phyloP scores from a whole-genome alignment of 768 basidiomycete genomes.

The Mycena leptocephala region DNA sequence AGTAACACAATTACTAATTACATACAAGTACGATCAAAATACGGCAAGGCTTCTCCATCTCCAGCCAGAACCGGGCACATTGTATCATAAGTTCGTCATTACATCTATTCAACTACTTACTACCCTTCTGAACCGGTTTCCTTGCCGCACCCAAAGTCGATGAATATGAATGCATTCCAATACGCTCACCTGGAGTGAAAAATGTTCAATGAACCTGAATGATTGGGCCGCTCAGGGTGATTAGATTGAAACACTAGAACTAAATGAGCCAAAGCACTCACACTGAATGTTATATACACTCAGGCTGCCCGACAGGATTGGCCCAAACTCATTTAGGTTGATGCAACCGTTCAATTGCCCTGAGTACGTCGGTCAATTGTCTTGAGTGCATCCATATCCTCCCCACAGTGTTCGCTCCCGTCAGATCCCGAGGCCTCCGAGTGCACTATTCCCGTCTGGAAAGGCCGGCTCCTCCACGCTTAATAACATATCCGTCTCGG shows the following conservation, averaged over 20 bases:
- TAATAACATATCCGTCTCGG: slow-evolving; percentile 1
- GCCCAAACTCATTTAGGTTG: slow-evolving; percentile 16
- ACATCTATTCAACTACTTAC: neutral
- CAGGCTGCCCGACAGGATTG: neutral
- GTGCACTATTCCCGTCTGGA: neutral
- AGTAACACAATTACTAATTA: no score
- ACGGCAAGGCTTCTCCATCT: neutral
- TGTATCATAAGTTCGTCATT: neutral
- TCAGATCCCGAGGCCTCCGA: neutral
- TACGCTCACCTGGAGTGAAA: slow-evolving; percentile 2
- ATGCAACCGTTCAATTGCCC: slow-evolving; percentile 11
- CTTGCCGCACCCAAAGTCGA: neutral
- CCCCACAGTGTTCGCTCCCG: neutral
- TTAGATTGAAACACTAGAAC: slow-evolving; percentile 9
- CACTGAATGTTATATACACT: slow-evolving; percentile 10
- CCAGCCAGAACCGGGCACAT: neutral
- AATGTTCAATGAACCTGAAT: slow-evolving; percentile 13
- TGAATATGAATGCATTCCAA: slow-evolving; percentile 9
- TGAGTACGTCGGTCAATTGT: slow-evolving; percentile 4
- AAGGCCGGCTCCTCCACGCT: slow-evolving; percentile 7
- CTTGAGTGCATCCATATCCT: neutral
- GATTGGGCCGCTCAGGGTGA: slow-evolving; percentile 3
- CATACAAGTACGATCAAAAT: no score
- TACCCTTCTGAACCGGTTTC: neutral
- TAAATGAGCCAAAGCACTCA: slow-evolving; percentile 13